A percentile compares a stretch with the other conserved stretches of the same genome.
These are phyloP conservation scores for Penicillium sp. DNA, from an alignment of 2,329 filamentous ascomycete species.

Conservation along the genomic window DNA sequence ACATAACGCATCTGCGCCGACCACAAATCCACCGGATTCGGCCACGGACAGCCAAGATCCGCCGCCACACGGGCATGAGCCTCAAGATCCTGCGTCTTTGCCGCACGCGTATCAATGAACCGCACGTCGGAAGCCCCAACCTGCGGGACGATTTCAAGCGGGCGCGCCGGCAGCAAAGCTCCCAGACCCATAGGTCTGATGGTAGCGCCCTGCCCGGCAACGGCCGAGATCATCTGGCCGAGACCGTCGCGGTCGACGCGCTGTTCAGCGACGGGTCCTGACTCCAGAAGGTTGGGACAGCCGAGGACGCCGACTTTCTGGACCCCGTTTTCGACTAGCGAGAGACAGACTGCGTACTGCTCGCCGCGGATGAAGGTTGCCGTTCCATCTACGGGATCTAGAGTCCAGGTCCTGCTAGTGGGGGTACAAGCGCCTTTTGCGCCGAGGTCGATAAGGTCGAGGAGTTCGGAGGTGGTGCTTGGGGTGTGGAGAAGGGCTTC, in stretches of 20 bases:
- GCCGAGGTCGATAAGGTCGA: conserved; percentile 62
- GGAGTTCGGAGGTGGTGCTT: conserved; percentile 54
- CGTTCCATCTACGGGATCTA: conserved; percentile 66
- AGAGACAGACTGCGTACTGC: conserved; percentile 64
- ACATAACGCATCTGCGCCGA: conserved; percentile 57
- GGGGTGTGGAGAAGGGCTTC: conserved; percentile 44
- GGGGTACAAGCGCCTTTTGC: conserved; percentile 43
- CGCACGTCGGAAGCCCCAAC: conserved; percentile 35
- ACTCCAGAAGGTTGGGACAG: conserved; percentile 58
- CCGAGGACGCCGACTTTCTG: conserved; percentile 61
- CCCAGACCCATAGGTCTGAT: conserved; percentile 41
- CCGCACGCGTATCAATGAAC: conserved; percentile 48
- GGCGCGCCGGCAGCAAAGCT: conserved; percentile 34
- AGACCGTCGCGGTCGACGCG: conserved; percentile 45
- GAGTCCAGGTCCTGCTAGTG: conserved; percentile 56
- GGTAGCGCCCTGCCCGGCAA: conserved; percentile 47
- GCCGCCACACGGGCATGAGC: conserved; percentile 41
- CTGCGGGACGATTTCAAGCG: conserved; percentile 30
- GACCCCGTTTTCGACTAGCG: conserved; percentile 57
- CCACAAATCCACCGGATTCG: conserved; percentile 51
- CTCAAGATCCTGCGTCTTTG: conserved; percentile 41
- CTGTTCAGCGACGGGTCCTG: conserved; percentile 39
- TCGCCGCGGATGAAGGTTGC: conserved; percentile 60
- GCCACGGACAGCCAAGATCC: conserved; percentile 47
- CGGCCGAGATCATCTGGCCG: conserved; percentile 53